Conservation (phyloP, 2,329 filamentous ascomycete genomes). For the Trichoderma harzianum region DNA sequence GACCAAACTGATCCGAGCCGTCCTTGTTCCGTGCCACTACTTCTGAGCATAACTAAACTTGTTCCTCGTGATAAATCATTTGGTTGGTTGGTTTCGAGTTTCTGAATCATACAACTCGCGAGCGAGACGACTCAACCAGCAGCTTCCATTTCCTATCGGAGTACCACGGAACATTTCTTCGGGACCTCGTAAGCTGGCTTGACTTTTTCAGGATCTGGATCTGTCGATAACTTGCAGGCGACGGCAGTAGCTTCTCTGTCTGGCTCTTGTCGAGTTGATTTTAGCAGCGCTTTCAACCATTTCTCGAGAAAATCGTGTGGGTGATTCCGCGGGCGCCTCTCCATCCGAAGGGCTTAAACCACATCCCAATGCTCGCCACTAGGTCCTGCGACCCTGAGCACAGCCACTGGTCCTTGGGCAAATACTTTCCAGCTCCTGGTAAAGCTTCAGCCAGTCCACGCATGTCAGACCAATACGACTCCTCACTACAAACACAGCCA, state of each 20-base stretch:
- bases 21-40: constrained; percentile 3
- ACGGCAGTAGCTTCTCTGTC: not conserved
- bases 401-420: constrained; percentile 54
- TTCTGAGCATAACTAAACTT: not conserved
- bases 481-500: constrained; percentile 51
- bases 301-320: constrained; percentile 1
- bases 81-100: constrained; percentile 4
- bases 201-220: not conserved
- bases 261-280: constrained; percentile 11
- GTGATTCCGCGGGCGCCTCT: constrained; percentile 2
- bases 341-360: not conserved
- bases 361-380: constrained; percentile 53
- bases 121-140: not conserved
- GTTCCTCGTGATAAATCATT: not conserved
- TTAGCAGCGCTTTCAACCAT: not conserved
- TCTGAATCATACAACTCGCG: not conserved
- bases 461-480: constrained; percentile 56
- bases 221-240: not conserved
- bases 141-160: not conserved
- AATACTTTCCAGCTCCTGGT: constrained; percentile 46
- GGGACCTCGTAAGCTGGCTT: not conserved
- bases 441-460: constrained; percentile 46
- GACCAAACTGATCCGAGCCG: constrained; percentile 3
- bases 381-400: constrained; percentile 52
- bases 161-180: not conserved